Evolutionary conservation across 768 basidiomycete genomes (phyloP), one percentile per base, ranked within the genome.

Genomic region (Leccinum variicolor): DNA sequence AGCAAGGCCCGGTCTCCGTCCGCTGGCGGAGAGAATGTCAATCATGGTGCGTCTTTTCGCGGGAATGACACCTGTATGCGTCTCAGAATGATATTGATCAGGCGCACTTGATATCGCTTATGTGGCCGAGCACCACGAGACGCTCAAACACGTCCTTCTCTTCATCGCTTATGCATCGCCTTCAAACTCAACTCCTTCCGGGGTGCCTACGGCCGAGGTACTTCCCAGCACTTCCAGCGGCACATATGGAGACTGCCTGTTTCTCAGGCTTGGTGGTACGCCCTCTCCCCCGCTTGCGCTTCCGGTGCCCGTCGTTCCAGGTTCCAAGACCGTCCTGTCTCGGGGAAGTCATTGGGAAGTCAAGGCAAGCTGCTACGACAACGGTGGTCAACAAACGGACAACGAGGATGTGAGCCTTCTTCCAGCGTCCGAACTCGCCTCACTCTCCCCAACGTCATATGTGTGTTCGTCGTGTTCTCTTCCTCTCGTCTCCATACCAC

Each of bases 81-180:
- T n/a, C 55, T 66, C 13, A 55, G 2, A 25, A 45, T 5, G 17
- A 11, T 52, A 23, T 29, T 25, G 48, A 21, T 15, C 31, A 70
- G 69, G 69, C 41, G 71, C 71, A 0, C 66, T 81, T 8, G 71
- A 76, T 50, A 70, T 86, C 9, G 70, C 76, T 15, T 86, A 81
- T 60, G 74, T 87, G 26, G 83, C 84, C 1, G 95, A 97, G 72
- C 83, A 92, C 66, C 93, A 95, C 67, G 91, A 94, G 68, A 91
- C 85, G 56, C 81, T 98, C 4, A 84, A 86, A 23, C 87, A 88
- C 50, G 80, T 96, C 29, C 76, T 92, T 34, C 82, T 92, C 23
- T 89, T 92, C 68, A 75, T 94, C 52, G 81, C 82, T 21, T 45
- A 52, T 21, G 61, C 52, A 14, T 62, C 61, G 4, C 45, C 61